Base-by-base conservation (phyloP, 192 early-diverging fungal species). In the Mortierella claussenii region DNA sequence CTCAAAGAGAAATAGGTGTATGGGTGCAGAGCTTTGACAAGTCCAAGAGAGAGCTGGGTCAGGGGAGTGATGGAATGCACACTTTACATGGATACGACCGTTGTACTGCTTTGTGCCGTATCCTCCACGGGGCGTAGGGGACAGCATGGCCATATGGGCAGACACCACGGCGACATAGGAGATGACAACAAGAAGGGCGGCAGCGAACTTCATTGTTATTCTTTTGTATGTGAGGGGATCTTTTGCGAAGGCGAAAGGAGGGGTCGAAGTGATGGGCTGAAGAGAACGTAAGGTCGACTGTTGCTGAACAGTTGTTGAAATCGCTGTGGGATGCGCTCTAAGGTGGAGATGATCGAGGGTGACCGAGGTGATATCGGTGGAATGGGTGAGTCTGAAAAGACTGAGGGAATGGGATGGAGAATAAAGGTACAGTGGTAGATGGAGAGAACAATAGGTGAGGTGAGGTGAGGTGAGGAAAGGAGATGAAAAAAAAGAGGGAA, bases 121-220 rank as follows among this genome's bases (percentile, higher is more conserved):
- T 21, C 73, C 73, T 48, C 73, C 73, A 32, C 80, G 60, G 20
- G 73, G 61, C 30, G 53, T 34, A 28, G 80, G 80, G 37, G 28
- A 71, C 17, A 66, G 53, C 40, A 81, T 52, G 8, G 52, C 46
- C 43, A 60, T 64, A n/a, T 81, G 80, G 36, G 80, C 71, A 18
- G 71, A 60, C 8, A 45, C 71, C 33, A 62, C 18, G 55, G 70
- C 49, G 42, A 76, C 36, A 33, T 65, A 65, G 10, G 79, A 52
- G 37, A 75, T 23, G 36, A 66, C n/a, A 45, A 75, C 28, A 28
- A 66, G 50, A 33, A 75, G 27, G 23, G 63, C 51, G 26, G 48
- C 47, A 7, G 71, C 50, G 27, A 75, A 60, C 63, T 75, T 75
- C 71, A 75, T 75, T 55, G 32, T 71, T 52, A n/a, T 31, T 15